A percentile compares a stretch with the other conserved stretches of the same genome.
These are phyloP conservation scores for Solanum hybrid DNA, from an alignment of 305 asterid genomes.

Conservation along the genomic window DNA sequence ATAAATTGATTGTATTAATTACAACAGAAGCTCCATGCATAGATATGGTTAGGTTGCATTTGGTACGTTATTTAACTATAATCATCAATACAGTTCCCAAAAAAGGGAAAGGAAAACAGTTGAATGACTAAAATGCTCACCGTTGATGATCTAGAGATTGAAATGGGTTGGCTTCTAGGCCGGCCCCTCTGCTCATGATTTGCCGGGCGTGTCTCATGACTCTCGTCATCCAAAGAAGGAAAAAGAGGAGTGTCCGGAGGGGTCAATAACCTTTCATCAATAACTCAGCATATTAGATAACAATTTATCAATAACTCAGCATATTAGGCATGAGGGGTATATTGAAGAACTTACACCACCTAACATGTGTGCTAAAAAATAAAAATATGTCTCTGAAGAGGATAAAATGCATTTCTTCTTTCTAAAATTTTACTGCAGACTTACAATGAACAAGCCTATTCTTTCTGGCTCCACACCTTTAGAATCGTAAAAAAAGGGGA, in stretches of 20 bases:
- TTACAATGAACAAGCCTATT: neutral
- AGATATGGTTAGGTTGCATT: neutral
- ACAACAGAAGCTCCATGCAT: neutral
- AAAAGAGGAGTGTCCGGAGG: constrained; percentile 99
- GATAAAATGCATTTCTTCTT: neutral
- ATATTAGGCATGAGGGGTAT: constrained; percentile 20
- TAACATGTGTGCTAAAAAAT: neutral
- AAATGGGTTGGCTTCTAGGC: constrained; percentile 80
- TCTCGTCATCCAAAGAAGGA: constrained; percentile 81
- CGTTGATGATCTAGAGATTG: constrained; percentile 77
- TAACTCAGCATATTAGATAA: constrained; percentile 32
- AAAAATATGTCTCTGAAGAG: neutral
- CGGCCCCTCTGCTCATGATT: constrained; percentile 68
- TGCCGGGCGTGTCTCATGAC: constrained; percentile 43
- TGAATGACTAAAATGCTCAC: constrained; percentile 27
- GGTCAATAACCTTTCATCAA: constrained; percentile 69
- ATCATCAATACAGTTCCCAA: neutral
- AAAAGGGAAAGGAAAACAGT: neutral
- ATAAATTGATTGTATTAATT: constrained; percentile 1
- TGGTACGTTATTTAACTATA: neutral
- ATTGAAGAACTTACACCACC: neutral
- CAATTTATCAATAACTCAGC: constrained; percentile 26
- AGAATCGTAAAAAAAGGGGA: neutral
- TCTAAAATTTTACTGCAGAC: neutral
- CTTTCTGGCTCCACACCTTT: neutral